Percentiles rank a stretch among this genome's conserved stretches.
phyloP scores from a whole-genome alignment of 164 flowering plant genomes.

The Protea cynaroides region DNA sequence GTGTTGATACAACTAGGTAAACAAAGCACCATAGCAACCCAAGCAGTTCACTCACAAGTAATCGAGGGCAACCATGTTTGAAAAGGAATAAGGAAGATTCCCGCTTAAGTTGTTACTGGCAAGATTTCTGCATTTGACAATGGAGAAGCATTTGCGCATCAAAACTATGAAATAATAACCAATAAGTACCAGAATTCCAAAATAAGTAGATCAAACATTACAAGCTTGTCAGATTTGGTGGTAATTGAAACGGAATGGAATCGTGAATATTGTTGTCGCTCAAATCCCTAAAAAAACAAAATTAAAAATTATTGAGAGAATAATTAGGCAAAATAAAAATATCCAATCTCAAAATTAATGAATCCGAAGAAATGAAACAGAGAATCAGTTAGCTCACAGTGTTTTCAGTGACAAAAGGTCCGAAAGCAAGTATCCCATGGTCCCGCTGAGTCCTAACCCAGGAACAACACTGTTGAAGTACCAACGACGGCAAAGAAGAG shows the following conservation, averaged over 20 bases:
- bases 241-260: conserved; percentile 80
- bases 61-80: conserved; percentile 54
- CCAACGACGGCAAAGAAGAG: background rate
- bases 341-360: background rate
- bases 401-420: conserved; percentile 50
- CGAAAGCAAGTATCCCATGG: conserved; percentile 78
- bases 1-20: background rate
- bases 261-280: conserved; percentile 79
- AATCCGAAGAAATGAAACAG: background rate
- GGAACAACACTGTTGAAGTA: conserved; percentile 51
- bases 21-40: conserved; percentile 5
- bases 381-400: conserved; percentile 42
- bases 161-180: conserved; percentile 1
- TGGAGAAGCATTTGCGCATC: conserved; percentile 6
- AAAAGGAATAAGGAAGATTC: conserved; percentile 78
- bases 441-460: conserved; percentile 77
- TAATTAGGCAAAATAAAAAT: background rate
- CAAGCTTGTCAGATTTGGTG: conserved; percentile 82
- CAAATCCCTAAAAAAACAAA: conserved; percentile 50
- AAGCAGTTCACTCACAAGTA: conserved; percentile 55
- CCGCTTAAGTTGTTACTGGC: conserved; percentile 77
- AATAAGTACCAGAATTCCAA: conserved; percentile 1
- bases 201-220: conserved; percentile 27
- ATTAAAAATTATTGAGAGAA: background rate
- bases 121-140: conserved; percentile 61